Evolutionary conservation across 768 basidiomycete species (phyloP).

Genomic region (Termitomyces sp.): DNA sequence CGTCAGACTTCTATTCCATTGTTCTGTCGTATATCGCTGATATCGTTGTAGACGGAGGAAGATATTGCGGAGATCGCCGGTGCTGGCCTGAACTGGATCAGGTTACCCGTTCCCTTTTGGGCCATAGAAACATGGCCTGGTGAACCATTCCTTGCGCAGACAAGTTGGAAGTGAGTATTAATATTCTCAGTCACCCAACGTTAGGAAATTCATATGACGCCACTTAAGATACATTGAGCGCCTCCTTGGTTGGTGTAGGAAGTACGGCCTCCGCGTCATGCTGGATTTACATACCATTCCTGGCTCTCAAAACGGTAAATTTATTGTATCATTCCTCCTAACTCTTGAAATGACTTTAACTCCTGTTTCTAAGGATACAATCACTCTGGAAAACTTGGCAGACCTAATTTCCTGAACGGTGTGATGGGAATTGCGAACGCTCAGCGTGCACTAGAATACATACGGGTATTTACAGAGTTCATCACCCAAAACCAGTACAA

Average conservation of each 20-base stretch:
- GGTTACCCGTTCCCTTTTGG: conserved; percentile 85
- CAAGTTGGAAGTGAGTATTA: conserved; percentile 65
- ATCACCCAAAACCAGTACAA: conserved; percentile 77
- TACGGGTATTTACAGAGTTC: conserved; percentile 79
- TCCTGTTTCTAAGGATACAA: conserved; percentile 39
- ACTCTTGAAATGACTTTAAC: not conserved
- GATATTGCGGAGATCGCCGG: conserved; percentile 89
- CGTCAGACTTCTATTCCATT: conserved; percentile 38
- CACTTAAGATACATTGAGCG: conserved; percentile 65
- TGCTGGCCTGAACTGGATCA: conserved; percentile 85
- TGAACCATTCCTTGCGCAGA: conserved; percentile 76
- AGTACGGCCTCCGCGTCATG: conserved; percentile 81
- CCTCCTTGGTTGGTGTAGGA: conserved; percentile 74
- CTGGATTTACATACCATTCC: conserved; percentile 78
- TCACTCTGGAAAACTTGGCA: conserved; percentile 60
- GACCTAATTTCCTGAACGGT: conserved; percentile 64
- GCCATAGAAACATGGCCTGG: conserved; percentile 66
- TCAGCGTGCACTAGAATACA: conserved; percentile 72
- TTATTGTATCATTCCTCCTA: not conserved
- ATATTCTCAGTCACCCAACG: not conserved
- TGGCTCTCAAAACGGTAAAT: conserved; percentile 69
- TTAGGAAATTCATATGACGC: not conserved
- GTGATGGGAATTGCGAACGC: conserved; percentile 89
- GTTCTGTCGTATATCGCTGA: conserved; percentile 1
- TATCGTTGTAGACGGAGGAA: conserved; percentile 66